Evolutionary conservation across 176 grass and related monocot genomes (phyloP), one percentile per base, ranked within the genome.

Genomic region (Oryza glumipatula): DNA sequence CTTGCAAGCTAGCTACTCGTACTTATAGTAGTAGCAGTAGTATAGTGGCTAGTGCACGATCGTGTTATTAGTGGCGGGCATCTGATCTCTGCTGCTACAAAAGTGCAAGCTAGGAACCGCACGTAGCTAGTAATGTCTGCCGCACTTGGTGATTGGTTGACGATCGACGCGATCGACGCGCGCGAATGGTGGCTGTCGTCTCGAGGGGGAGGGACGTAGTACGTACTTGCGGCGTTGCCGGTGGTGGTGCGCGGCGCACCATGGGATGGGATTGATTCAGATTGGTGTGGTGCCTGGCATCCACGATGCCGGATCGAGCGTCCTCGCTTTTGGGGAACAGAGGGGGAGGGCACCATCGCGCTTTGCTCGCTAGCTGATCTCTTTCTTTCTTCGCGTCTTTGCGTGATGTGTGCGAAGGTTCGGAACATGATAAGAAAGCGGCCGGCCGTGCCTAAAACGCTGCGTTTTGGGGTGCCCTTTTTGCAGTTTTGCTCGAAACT

Each of bases 281-380:
- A 13, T 15, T 47, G 73, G 5, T n/a, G 1, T n/a, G 21, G 21
- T 32, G 67, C 35, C 66, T 72, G 67, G 48, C 49, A 28, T 64
- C 76, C 82, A 80, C 58, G n/a, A 5, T 26, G 51, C 54, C 54
- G 54, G 12, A 49, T 44, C 39, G 54, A 8, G 58, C n/a, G 72
- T 86, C 83, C 22, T 48, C 33, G 38, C 74, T 82, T 90, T 86
- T 78, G 74, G 84, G 88, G 88, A 74, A 83, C 84, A 90, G 77
- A 68, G 26, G 0, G 56, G 14, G 21, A 58, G 38, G 47, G 68
- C 68, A 82, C 52, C 83, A 2, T 64, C 69, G 56, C 63, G 80
- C 80, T 84, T 12, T 36, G 0, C 23, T 48, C 47, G 3, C 13
- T 36, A 36, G 35, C 35, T 4, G 14, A 23, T 33, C 48, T 32